A percentile compares a stretch with the other conserved stretches of the same genome.
Evolutionary conservation across 345 rosid genomes (phyloP).

Genomic region (Mallotus nudiflorus): DNA sequence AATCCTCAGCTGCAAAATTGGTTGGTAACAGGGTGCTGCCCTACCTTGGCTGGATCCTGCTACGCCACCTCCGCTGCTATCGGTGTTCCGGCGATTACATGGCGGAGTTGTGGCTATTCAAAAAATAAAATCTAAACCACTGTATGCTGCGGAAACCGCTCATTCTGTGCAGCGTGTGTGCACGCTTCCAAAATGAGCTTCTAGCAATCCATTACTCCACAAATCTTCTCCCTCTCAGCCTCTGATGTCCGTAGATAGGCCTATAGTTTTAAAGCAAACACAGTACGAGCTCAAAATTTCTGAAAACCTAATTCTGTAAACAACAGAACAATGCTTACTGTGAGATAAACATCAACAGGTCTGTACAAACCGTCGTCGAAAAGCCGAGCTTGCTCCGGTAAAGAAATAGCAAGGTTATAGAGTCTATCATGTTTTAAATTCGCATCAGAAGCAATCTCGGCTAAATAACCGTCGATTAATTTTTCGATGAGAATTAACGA

Average conservation of each 20-base stretch:
- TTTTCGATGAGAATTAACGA: conserved; percentile 82
- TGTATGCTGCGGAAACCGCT: conserved; percentile 85
- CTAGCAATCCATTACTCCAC: conserved; percentile 83
- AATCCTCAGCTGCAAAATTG: no score
- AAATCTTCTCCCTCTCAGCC: conserved; percentile 79
- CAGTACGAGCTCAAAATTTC: not conserved
- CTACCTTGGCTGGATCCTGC: conserved; percentile 43
- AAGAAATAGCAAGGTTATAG: conserved; percentile 63
- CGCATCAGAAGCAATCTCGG: conserved; percentile 90
- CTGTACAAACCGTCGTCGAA: conserved; percentile 97
- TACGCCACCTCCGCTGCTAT: conserved; percentile 59
- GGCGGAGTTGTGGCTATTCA: conserved; percentile 91
- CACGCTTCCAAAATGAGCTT: conserved; percentile 93
- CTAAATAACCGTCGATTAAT: conserved; percentile 85
- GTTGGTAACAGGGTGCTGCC: no score
- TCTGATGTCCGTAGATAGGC: conserved; percentile 91
- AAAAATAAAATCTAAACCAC: conserved; percentile 95
- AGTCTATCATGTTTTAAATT: conserved; percentile 81
- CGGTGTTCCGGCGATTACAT: conserved; percentile 82
- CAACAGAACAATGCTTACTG: conserved; percentile 40
- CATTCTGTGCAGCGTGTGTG: conserved; percentile 99
- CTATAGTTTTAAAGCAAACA: conserved; percentile 29
- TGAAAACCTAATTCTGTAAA: no score
- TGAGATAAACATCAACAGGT: conserved; percentile 90
- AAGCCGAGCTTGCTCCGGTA: conserved; percentile 84